These are phyloP conservation scores for Apiotrichum veenhuisii DNA, from an alignment of 1,284 basidiomycete genomes.

Conservation along the genomic window DNA sequence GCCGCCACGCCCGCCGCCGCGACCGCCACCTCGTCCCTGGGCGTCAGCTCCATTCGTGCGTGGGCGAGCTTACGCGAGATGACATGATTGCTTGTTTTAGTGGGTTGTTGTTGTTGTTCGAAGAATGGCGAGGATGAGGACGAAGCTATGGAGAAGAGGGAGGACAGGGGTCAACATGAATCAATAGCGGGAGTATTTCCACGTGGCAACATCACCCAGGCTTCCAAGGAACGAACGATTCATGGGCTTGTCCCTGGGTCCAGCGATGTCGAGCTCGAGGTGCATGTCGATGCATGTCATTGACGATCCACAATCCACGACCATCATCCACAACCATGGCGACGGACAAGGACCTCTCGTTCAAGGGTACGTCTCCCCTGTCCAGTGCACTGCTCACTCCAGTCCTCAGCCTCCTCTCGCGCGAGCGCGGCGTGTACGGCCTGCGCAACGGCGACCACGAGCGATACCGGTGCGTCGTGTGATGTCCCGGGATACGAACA, in stretches of 20 bases:
- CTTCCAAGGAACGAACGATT: slow-evolving; percentile 1
- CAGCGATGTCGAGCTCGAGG: background rate
- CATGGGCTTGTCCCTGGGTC: background rate
- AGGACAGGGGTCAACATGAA: background rate
- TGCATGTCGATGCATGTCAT: background rate
- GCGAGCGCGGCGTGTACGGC: slow-evolving; percentile 83
- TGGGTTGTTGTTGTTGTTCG: background rate
- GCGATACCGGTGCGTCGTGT: slow-evolving; percentile 76
- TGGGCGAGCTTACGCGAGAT: slow-evolving; percentile 14
- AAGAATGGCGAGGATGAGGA: background rate
- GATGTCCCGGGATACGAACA: too few relatives aligned
- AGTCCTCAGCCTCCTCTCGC: slow-evolving; percentile 58
- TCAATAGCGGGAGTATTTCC: too few relatives aligned
- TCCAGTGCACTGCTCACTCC: slow-evolving; percentile 2
- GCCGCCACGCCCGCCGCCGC: slow-evolving; percentile 37
- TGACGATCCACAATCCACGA: background rate
- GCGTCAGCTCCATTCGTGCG: background rate
- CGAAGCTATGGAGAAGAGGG: background rate
- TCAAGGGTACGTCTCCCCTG: slow-evolving; percentile 25
- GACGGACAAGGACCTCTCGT: slow-evolving; percentile 29
- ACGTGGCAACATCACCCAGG: too few relatives aligned
- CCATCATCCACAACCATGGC: background rate
- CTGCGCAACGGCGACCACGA: slow-evolving; percentile 81
- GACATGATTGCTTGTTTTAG: slow-evolving; percentile 12
- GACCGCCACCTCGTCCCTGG: slow-evolving; percentile 25